Evolutionary conservation across 1,284 basidiomycete genomes (phyloP).

Genomic region (Boletus semigastroideus): DNA sequence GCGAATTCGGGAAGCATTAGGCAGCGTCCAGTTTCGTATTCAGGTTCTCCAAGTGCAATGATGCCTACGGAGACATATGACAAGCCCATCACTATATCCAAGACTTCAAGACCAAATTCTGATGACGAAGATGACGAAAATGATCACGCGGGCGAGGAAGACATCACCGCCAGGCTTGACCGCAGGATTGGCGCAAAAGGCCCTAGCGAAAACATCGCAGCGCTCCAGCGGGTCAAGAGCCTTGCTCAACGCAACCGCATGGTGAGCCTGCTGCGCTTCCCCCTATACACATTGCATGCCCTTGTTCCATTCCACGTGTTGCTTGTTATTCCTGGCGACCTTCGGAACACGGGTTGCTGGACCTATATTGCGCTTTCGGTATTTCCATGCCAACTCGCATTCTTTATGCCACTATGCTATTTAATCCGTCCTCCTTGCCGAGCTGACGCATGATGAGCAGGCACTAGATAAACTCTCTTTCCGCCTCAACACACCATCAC

Average conservation of each 20-base stretch:
- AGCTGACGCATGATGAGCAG: conserved; percentile 36
- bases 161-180: conserved; percentile 64
- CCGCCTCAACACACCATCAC: conserved; percentile 45
- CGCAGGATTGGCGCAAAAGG: conserved; percentile 37
- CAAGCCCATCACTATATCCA: conserved; percentile 26
- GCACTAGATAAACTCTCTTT: conserved; percentile 67
- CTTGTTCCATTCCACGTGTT: conserved; percentile 27
- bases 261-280: conserved; percentile 41
- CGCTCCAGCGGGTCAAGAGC: conserved; percentile 65
- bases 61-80: conserved; percentile 38
- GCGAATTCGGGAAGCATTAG: conserved; percentile 49
- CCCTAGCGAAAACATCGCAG: conserved; percentile 52
- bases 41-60: conserved; percentile 26
- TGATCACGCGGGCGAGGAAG: conserved; percentile 59
- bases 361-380: conserved; percentile 1
- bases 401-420: conserved; percentile 21
- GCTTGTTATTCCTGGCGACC: conserved; percentile 15
- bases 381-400: conserved; percentile 5
- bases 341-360: conserved; percentile 10
- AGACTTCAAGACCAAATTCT: conserved; percentile 33
- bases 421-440: conserved; percentile 14
- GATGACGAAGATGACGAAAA: conserved; percentile 60
- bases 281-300: conserved; percentile 18
- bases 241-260: conserved; percentile 69
- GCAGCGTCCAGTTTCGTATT: conserved; percentile 36